Evolutionary conservation across 2,329 filamentous ascomycete species (phyloP).

Genomic region (Cryphonectria radicalis): DNA sequence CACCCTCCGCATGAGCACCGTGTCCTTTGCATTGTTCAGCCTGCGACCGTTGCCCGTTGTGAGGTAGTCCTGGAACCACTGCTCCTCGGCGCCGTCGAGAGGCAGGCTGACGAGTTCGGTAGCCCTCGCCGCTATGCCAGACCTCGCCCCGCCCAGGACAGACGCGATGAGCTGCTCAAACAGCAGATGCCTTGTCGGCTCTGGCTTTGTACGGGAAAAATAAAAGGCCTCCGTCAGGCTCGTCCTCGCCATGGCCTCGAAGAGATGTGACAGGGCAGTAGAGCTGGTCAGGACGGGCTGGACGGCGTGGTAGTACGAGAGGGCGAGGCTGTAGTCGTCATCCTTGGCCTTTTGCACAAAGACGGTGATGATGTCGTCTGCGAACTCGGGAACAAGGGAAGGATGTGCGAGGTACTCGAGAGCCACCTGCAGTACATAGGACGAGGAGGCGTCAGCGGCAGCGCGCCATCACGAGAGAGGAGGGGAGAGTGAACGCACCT

Average conservation of each 20-base stretch:
- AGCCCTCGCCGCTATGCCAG: slow-evolving; percentile 57
- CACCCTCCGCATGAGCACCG: slow-evolving; percentile 73
- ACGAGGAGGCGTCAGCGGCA: slow-evolving; percentile 2
- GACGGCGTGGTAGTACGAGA: slow-evolving; percentile 79
- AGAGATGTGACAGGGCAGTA: slow-evolving; percentile 67
- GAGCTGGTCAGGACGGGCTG: slow-evolving; percentile 71
- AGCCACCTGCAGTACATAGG: slow-evolving; percentile 54
- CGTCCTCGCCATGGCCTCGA: slow-evolving; percentile 68
- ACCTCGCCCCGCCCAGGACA: slow-evolving; percentile 52
- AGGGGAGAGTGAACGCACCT: slow-evolving; percentile 45
- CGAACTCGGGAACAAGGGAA: slow-evolving; percentile 77
- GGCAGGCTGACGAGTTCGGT: slow-evolving; percentile 75
- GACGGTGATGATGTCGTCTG: slow-evolving; percentile 77
- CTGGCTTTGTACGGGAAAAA: slow-evolving; percentile 70
- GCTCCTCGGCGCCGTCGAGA: slow-evolving; percentile 71
- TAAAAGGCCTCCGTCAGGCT: slow-evolving; percentile 75
- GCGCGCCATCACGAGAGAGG: neutral
- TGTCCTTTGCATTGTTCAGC: slow-evolving; percentile 70
- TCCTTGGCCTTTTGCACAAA: slow-evolving; percentile 66
- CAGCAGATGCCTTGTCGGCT: slow-evolving; percentile 63
- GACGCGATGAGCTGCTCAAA: slow-evolving; percentile 68
- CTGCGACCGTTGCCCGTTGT: slow-evolving; percentile 66
- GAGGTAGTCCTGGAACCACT: slow-evolving; percentile 74
- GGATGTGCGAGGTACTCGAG: slow-evolving; percentile 80
- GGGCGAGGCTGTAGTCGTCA: slow-evolving; percentile 65